Evolutionary conservation across 164 flowering plant genomes (phyloP).

Genomic region (Sextonia rubra): DNA sequence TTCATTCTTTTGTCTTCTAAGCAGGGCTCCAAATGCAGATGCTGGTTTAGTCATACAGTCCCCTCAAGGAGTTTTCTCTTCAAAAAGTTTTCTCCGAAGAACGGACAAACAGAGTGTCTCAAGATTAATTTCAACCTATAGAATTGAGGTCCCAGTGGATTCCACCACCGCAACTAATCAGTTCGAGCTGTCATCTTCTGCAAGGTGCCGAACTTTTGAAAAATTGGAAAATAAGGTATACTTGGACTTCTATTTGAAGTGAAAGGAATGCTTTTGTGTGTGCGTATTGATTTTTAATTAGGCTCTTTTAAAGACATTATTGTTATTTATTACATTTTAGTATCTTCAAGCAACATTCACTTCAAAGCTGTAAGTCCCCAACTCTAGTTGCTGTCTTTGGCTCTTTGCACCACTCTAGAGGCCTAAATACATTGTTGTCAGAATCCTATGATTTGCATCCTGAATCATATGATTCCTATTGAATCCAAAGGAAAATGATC

Average conservation of each 20-base stretch:
- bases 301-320: neutral
- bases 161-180: slow-evolving; percentile 33
- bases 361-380: neutral
- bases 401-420: neutral
- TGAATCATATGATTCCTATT: too few relatives aligned
- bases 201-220: slow-evolving; percentile 65
- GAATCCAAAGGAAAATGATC: too few relatives aligned
- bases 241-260: too few relatives aligned
- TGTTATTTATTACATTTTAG: neutral
- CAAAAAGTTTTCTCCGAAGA: slow-evolving; percentile 60
- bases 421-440: too few relatives aligned
- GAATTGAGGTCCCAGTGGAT: slow-evolving; percentile 30
- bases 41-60: slow-evolving; percentile 72
- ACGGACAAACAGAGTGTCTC: slow-evolving; percentile 51
- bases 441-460: too few relatives aligned
- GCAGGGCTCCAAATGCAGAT: slow-evolving; percentile 92
- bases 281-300: neutral
- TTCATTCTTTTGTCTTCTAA: neutral
- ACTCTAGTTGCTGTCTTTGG: neutral
- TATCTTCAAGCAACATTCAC: neutral
- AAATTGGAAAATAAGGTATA: slow-evolving; percentile 55
- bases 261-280: too few relatives aligned
- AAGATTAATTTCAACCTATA: slow-evolving; percentile 57
- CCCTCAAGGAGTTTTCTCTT: slow-evolving; percentile 67
- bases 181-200: slow-evolving; percentile 47